phyloP scores from a whole-genome alignment of 441 rosid genomes.

The Gossypium aridum region DNA sequence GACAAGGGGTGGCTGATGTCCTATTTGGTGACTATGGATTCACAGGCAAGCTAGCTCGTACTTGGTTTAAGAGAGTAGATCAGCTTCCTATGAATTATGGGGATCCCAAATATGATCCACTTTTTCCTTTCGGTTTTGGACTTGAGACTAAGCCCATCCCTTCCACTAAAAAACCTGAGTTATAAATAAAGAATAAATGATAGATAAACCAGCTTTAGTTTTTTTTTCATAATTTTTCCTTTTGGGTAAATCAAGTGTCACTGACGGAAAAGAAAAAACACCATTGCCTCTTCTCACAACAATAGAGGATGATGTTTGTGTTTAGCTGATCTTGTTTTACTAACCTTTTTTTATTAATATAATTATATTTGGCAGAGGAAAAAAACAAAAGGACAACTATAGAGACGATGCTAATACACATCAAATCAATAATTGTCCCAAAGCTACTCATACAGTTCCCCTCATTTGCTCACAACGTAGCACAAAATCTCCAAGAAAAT shows the following conservation, averaged over 20 bases:
- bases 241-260: no score
- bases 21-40: slow-evolving; percentile 10
- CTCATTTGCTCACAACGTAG: not conserved
- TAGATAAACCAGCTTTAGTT: no score
- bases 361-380: no score
- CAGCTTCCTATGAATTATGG: slow-evolving; percentile 10
- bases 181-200: no score
- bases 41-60: slow-evolving; percentile 3
- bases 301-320: no score
- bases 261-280: no score
- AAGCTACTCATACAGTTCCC: not conserved
- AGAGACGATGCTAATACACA: not conserved
- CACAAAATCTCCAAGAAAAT: not conserved
- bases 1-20: slow-evolving; percentile 10
- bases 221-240: no score
- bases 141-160: not conserved
- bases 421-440: not conserved
- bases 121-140: slow-evolving; percentile 8
- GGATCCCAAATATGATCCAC: slow-evolving; percentile 11
- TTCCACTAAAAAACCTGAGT: no score
- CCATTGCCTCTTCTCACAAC: no score
- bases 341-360: no score
- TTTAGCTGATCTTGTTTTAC: no score
- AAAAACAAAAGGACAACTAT: not conserved
- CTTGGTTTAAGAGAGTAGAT: slow-evolving; percentile 10